Base-by-base conservation (phyloP, 1,284 basidiomycete species). In the Ceratobasidium sp. region DNA sequence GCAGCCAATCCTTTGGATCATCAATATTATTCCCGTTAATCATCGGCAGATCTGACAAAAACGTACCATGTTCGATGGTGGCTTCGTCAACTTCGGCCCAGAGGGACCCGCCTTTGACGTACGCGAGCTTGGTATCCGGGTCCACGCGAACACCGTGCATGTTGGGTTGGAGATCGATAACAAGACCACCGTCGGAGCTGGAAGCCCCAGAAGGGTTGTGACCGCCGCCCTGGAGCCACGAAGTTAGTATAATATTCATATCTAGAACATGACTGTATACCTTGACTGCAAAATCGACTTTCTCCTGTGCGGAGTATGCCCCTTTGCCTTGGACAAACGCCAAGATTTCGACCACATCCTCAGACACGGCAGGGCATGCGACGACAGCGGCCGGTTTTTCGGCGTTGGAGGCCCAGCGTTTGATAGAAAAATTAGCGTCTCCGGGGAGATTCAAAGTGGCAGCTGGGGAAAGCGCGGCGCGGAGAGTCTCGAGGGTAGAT, bases 81-180 rank as follows among this genome's bases (percentile, higher is more conserved):
- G 74, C 78, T 7, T 54, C 64, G 27, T 80, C 77, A 3, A 80
- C 68, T 27, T 78, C 46, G 27, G 16, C 33, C 60, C 66, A 76
- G 12, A 71, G n/a, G 7, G 50, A 65, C 14, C 79, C 79, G 3
- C 78, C 73, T 33, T 71, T 67, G 2, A 80, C 67, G 38, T 80
- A 78, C 3, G 71, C 79, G 18, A 77, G 55, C 27, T 55, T 77
- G 12, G 65, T 35, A 1, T 62, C 62, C 4, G 64, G 55, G 35
- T 80, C 78, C n/a, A 80, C 64, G 1, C 78, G 62, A 7, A 80
- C 74, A 3, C 52, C 50, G 27, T 71, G 54, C 73, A 80, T 73
- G 41, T 79, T 66, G 7, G 62, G 60, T 8, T 78, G 50, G 27
- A 80, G 46, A 27, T 80, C 78, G 54, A 80, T 78, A 5, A 80